phyloP scores from a whole-genome alignment of 2,329 filamentous ascomycete species.

The Neofusicoccum cordaticola region DNA sequence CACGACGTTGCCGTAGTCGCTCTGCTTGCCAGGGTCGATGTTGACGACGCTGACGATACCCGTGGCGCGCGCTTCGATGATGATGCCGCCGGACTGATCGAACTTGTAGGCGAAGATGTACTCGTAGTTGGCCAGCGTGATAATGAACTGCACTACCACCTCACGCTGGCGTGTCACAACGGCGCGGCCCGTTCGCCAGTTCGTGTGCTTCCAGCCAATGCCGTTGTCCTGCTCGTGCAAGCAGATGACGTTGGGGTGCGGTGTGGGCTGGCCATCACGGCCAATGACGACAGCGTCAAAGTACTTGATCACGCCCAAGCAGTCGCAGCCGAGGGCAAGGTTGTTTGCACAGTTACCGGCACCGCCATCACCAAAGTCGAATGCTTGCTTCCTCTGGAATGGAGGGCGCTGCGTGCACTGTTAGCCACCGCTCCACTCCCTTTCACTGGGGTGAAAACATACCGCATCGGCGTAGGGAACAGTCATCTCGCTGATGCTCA shows the following conservation, averaged over 20 bases:
- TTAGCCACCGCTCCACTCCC: not conserved
- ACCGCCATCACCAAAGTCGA: slow-evolving; percentile 69
- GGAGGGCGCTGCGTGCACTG: slow-evolving; percentile 49
- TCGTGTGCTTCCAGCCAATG: slow-evolving; percentile 69
- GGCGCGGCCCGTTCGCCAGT: slow-evolving; percentile 62
- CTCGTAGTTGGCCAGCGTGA: slow-evolving; percentile 69
- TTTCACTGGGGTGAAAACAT: not conserved
- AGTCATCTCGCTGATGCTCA: slow-evolving; percentile 67
- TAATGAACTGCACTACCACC: slow-evolving; percentile 65
- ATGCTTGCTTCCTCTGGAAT: slow-evolving; percentile 68
- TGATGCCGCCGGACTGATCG: slow-evolving; percentile 61
- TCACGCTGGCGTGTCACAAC: slow-evolving; percentile 61
- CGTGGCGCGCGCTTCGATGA: slow-evolving; percentile 62
- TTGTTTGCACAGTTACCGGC: slow-evolving; percentile 67
- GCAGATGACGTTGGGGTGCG: slow-evolving; percentile 62
- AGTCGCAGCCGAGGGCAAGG: slow-evolving; percentile 65
- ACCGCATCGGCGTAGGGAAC: slow-evolving; percentile 13
- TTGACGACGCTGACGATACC: slow-evolving; percentile 63
- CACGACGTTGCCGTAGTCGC: slow-evolving; percentile 60
- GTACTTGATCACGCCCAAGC: slow-evolving; percentile 66
- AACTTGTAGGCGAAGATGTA: slow-evolving; percentile 66
- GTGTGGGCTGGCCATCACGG: slow-evolving; percentile 53
- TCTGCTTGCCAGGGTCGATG: slow-evolving; percentile 56
- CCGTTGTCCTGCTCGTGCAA: slow-evolving; percentile 69
- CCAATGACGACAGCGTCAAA: slow-evolving; percentile 58